Percentiles rank a stretch among this genome's conserved stretches.
phyloP scores from a whole-genome alignment of 2,329 filamentous ascomycete genomes.

The Talaromyces islandicus region DNA sequence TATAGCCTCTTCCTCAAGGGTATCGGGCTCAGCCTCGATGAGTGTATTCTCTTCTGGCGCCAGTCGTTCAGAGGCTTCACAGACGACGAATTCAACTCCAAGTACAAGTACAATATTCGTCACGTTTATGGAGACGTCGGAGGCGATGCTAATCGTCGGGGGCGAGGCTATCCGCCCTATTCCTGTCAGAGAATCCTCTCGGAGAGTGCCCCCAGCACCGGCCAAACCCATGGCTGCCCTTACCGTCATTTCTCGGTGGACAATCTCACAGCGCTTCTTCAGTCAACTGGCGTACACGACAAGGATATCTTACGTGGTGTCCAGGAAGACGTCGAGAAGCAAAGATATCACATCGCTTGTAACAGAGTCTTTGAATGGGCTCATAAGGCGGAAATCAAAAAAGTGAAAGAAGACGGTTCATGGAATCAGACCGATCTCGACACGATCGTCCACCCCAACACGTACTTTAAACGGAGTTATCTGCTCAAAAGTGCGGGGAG shows the following conservation, averaged over 20 bases:
- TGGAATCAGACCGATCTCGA: slow-evolving; percentile 74
- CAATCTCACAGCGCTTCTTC: slow-evolving; percentile 71
- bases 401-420: slow-evolving; percentile 66
- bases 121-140: slow-evolving; percentile 93
- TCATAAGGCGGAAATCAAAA: slow-evolving; percentile 72
- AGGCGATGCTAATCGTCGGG: slow-evolving; percentile 79
- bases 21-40: slow-evolving; percentile 84
- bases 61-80: slow-evolving; percentile 76
- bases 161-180: slow-evolving; percentile 82
- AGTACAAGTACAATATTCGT: slow-evolving; percentile 96
- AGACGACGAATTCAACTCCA: slow-evolving; percentile 94
- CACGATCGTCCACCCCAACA: slow-evolving; percentile 95
- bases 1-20: slow-evolving; percentile 97
- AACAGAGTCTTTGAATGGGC: slow-evolving; percentile 89
- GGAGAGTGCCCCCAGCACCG: slow-evolving; percentile 77
- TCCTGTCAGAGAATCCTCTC: slow-evolving; percentile 93
- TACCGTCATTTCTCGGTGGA: slow-evolving; percentile 89
- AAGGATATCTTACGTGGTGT: slow-evolving; percentile 71
- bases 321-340: slow-evolving; percentile 80
- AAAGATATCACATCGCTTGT: slow-evolving; percentile 90
- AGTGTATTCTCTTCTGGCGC: slow-evolving; percentile 89
- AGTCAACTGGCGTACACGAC: slow-evolving; percentile 74
- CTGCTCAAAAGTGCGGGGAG: slow-evolving; percentile 72
- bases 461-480: slow-evolving; percentile 95
- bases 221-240: slow-evolving; percentile 91